A percentile compares a stretch with the other conserved stretches of the same genome.
These are phyloP conservation scores for Isochrysis galbana DNA, from an alignment of 78 protist species.

Conservation along the genomic window DNA sequence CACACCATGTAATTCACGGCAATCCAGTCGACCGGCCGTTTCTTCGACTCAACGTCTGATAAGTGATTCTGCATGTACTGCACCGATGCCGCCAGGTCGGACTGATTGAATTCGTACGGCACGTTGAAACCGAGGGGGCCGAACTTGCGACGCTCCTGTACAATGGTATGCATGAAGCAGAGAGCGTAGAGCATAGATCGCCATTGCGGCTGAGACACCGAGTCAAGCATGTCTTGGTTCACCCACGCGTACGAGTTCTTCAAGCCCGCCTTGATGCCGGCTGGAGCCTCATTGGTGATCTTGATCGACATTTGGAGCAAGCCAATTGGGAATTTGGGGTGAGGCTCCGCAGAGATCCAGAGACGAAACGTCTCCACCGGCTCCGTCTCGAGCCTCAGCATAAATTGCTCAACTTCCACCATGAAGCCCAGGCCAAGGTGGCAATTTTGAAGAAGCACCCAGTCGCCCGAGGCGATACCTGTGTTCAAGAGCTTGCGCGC, in stretches of 20 bases:
- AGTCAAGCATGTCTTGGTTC: slow-evolving; percentile 73
- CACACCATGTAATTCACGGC: slow-evolving; percentile 84
- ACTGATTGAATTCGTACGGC: slow-evolving; percentile 90
- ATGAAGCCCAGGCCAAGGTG: slow-evolving; percentile 81
- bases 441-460: slow-evolving; percentile 89
- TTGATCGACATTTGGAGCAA: slow-evolving; percentile 85
- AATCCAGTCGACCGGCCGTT: slow-evolving; percentile 67
- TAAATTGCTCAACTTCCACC: slow-evolving; percentile 54
- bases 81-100: slow-evolving; percentile 77
- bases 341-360: slow-evolving; percentile 82
- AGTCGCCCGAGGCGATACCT: slow-evolving; percentile 60
- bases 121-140: slow-evolving; percentile 87
- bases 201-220: slow-evolving; percentile 69
- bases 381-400: slow-evolving; percentile 16
- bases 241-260: slow-evolving; percentile 62
- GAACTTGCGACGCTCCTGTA: slow-evolving; percentile 88
- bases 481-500: slow-evolving; percentile 56
- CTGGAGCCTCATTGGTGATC: slow-evolving; percentile 88
- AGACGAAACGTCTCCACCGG: slow-evolving; percentile 63
- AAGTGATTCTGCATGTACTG: slow-evolving; percentile 80
- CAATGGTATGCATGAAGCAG: slow-evolving; percentile 79
- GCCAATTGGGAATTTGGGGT: slow-evolving; percentile 76
- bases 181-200: slow-evolving; percentile 66
- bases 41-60: slow-evolving; percentile 52
- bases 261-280: slow-evolving; percentile 80